Base-by-base conservation (phyloP, 306 rosid species). In the Lathyrus sativus region DNA sequence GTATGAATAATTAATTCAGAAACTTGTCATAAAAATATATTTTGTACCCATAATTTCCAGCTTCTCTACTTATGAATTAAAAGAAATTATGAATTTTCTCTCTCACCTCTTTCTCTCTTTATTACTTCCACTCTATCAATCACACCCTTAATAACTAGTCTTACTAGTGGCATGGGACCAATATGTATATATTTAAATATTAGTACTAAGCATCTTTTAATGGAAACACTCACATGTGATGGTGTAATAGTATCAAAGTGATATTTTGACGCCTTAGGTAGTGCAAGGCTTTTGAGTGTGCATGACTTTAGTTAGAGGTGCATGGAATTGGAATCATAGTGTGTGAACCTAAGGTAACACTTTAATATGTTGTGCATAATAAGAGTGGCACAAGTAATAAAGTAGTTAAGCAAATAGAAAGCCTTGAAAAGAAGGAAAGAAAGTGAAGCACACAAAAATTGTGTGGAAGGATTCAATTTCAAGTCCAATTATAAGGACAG, bases 261-360 rank as follows among this genome's bases (percentile, higher is more conserved):
- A 24, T 24, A 24, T 2, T 53, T 22, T 53, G 14, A 24, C 74
- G 50, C 26, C 73, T 77, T 62, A 59, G 76, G 76, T 54, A 66
- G 73, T 53, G 77, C 62, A 51, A 67, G 60, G 80, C 77, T 71
- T 78, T 85, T 72, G 80, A 80, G 76, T 80, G 78, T 79, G 38
- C 29, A 46, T 81, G 92, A 84, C 83, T 80, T 72, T 74, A 15
- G 19, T 29, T 71, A 67, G 62, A 81, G 77, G 53, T 77, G 84
- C 80, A 80, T 65, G 82, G 90, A n/a, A n/a, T n/a, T n/a, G n/a
- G n/a, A 74, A 83, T 79, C 82, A 79, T 76, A 73, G 82, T 74
- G 82, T 80, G 81, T 82, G 84, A 82, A 76, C 84, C 63, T 45
- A 65, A 64, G 81, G 86, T 73, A 83, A 79, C 66, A 75, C 78